Evolutionary conservation across 2,329 filamentous ascomycete genomes (phyloP).

Genomic region (Xylaria sp.): DNA sequence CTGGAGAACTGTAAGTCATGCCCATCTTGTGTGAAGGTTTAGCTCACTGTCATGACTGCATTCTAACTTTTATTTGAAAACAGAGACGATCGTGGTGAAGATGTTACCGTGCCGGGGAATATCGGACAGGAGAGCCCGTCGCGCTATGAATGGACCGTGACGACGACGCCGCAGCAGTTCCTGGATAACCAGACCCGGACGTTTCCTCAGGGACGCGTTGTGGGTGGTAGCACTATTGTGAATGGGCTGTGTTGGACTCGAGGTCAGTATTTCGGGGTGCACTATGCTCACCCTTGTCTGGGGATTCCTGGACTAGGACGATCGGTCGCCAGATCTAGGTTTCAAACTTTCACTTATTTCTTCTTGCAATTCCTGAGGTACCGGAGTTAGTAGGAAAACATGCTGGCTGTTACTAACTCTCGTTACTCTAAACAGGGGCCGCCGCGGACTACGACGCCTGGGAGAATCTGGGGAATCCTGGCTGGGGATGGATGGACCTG

Average conservation of each 20-base stretch:
- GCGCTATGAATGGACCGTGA: slow-evolving; percentile 49
- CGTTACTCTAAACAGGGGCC: slow-evolving; percentile 40
- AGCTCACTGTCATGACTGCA: background rate
- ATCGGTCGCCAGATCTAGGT: background rate
- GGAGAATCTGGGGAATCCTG: slow-evolving; percentile 55
- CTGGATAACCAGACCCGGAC: slow-evolving; percentile 51
- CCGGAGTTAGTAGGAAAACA: too few relatives aligned
- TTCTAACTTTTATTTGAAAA: slow-evolving; percentile 20
- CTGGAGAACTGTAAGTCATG: slow-evolving; percentile 45
- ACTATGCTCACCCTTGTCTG: background rate
- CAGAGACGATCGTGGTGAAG: slow-evolving; percentile 46
- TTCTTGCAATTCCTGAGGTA: too few relatives aligned
- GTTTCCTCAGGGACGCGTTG: slow-evolving; percentile 53
- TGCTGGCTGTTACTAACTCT: background rate
- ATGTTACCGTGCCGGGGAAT: slow-evolving; percentile 44
- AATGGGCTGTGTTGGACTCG: slow-evolving; percentile 58
- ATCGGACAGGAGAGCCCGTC: slow-evolving; percentile 42
- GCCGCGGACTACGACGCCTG: slow-evolving; percentile 56
- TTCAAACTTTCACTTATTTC: too few relatives aligned
- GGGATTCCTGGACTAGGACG: too few relatives aligned
- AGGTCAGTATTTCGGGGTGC: slow-evolving; percentile 23
- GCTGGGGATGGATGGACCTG: slow-evolving; percentile 58
- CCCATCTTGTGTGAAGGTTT: too few relatives aligned
- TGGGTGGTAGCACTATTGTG: slow-evolving; percentile 55
- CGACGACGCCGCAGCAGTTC: slow-evolving; percentile 48